These are phyloP conservation scores for Cenchrus americanus DNA, from an alignment of 176 grass and related monocot species.

Conservation along the genomic window DNA sequence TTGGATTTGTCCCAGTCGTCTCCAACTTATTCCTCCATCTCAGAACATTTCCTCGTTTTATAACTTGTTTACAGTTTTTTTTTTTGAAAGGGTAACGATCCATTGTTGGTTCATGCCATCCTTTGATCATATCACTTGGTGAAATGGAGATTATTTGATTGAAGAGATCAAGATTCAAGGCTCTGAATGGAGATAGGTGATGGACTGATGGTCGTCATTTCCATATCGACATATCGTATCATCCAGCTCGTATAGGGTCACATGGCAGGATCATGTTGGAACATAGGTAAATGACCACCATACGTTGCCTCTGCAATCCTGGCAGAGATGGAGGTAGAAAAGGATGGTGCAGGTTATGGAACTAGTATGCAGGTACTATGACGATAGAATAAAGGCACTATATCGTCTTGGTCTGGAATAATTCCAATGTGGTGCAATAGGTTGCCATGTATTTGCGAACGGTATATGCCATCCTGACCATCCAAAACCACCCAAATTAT, in stretches of 20 bases:
- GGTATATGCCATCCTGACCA: conserved; percentile 27
- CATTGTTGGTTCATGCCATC: neutral
- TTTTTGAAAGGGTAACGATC: neutral
- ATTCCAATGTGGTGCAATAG: conserved; percentile 5
- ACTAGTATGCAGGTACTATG: neutral
- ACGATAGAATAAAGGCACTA: conserved; percentile 42
- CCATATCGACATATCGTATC: conserved; percentile 27
- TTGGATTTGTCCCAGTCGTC: neutral
- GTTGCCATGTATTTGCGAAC: conserved; percentile 14
- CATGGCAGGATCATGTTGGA: neutral
- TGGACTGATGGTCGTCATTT: neutral
- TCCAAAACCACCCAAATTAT: conserved; percentile 19
- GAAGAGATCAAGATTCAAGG: neutral
- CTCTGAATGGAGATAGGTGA: neutral
- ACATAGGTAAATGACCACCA: neutral
- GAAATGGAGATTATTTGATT: conserved; percentile 21
- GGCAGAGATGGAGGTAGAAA: conserved; percentile 22
- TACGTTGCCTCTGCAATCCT: neutral
- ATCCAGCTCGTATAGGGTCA: conserved; percentile 14
- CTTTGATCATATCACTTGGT: conserved; percentile 26
- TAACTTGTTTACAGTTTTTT: neutral
- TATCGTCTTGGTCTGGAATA: conserved; percentile 31
- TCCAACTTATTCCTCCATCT: neutral
- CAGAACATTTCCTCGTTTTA: neutral
- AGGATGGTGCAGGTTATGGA: conserved; percentile 44